phyloP scores from a whole-genome alignment of 495 filamentous ascomycete species.

The Cairneyella variabilis region DNA sequence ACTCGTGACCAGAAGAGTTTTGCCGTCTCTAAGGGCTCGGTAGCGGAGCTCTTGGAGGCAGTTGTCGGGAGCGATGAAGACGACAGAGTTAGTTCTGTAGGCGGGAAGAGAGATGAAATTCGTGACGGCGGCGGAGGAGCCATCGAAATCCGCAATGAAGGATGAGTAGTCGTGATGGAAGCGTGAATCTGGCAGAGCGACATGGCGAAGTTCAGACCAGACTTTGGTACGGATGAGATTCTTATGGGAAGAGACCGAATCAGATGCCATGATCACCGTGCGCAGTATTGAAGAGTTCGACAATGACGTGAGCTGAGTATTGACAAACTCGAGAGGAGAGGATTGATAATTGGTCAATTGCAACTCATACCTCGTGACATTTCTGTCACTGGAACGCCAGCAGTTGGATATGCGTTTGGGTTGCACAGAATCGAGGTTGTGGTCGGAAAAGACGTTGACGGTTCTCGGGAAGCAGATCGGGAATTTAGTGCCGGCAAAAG shows the following conservation, averaged over 20 bases:
- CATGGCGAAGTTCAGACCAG: slow-evolving; percentile 2
- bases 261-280: too few species aligned
- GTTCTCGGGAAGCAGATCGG: too few species aligned
- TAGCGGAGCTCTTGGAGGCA: slow-evolving; percentile 9
- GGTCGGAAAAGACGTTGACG: too few species aligned
- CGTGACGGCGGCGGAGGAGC: neutral
- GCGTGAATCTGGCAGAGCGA: slow-evolving; percentile 8
- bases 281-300: too few species aligned
- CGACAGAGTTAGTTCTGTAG: slow-evolving; percentile 1
- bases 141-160: slow-evolving; percentile 9
- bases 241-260: neutral
- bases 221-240: slow-evolving; percentile 1
- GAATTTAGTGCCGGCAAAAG: too few species aligned
- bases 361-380: too few species aligned
- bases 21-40: slow-evolving; percentile 8
- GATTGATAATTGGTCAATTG: too few species aligned
- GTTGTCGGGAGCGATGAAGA: slow-evolving; percentile 14
- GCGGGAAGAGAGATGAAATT: neutral
- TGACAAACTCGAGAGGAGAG: too few species aligned
- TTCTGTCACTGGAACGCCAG: too few species aligned
- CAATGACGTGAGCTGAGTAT: too few species aligned
- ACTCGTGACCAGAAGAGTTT: slow-evolving; percentile 6
- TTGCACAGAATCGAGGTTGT: too few species aligned
- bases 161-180: slow-evolving; percentile 6
- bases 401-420: too few species aligned